phyloP scores from a whole-genome alignment of 2,329 filamentous ascomycete genomes.

The Dothideomycetes sp. region DNA sequence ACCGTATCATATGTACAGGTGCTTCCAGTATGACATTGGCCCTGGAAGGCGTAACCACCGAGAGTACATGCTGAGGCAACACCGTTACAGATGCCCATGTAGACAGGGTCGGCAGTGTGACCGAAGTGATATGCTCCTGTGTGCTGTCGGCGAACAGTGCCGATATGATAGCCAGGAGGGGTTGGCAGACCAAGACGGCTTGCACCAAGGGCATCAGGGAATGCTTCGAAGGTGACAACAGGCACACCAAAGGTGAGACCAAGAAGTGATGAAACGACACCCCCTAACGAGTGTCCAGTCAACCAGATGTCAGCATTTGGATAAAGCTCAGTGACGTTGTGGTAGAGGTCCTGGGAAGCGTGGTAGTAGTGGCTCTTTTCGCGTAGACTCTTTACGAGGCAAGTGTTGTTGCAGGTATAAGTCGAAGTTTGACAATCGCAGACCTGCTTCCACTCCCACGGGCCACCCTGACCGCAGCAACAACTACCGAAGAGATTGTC shows the following conservation, averaged over 20 bases:
- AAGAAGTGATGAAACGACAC: conserved; percentile 77
- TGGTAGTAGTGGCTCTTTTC: conserved; percentile 88
- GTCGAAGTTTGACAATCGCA: conserved; percentile 85
- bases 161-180: conserved; percentile 67
- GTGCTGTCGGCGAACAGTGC: conserved; percentile 55
- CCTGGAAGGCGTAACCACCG: conserved; percentile 87
- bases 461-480: conserved; percentile 89
- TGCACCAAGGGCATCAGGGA: conserved; percentile 82
- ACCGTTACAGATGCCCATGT: conserved; percentile 86
- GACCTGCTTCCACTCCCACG: conserved; percentile 81
- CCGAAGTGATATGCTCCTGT: conserved; percentile 87
- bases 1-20: conserved; percentile 93
- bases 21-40: conserved; percentile 78
- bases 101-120: conserved; percentile 91
- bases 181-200: conserved; percentile 74
- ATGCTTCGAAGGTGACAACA: conserved; percentile 85
- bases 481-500: conserved; percentile 98
- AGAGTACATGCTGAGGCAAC: conserved; percentile 83
- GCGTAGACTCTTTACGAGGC: conserved; percentile 63
- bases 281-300: conserved; percentile 84
- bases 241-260: conserved; percentile 86
- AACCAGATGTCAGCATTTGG: conserved; percentile 80
- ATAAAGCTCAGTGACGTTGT: conserved; percentile 84
- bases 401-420: conserved; percentile 88
- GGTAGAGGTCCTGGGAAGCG: conserved; percentile 78